Percentiles rank a stretch among this genome's conserved stretches.
phyloP scores from a whole-genome alignment of 2,329 filamentous ascomycete genomes.

The Claviceps arundinis region DNA sequence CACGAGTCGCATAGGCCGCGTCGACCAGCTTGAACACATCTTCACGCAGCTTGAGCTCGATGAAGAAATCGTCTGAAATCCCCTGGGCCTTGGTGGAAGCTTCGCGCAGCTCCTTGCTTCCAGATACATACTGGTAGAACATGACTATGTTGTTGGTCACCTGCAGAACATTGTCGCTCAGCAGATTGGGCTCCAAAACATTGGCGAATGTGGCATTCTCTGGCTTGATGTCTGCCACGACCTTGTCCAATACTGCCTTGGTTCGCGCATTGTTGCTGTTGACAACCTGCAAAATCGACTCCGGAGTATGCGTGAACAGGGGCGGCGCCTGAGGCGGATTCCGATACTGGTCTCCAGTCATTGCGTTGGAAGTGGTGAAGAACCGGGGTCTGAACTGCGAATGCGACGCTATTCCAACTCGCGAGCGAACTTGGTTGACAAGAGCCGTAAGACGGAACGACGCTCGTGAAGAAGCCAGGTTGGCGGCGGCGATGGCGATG shows the following conservation, averaged over 20 bases:
- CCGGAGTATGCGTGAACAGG: slow-evolving; percentile 61
- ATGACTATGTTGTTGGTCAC: slow-evolving; percentile 53
- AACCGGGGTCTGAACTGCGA: slow-evolving; percentile 15
- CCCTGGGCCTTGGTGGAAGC: slow-evolving; percentile 66
- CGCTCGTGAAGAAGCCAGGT: slow-evolving; percentile 53
- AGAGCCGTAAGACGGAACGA: slow-evolving; percentile 44
- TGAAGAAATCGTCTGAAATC: slow-evolving; percentile 61
- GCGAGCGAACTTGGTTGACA: slow-evolving; percentile 39
- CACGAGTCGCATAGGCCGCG: slow-evolving; percentile 37
- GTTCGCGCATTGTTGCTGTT: slow-evolving; percentile 51
- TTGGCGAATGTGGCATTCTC: slow-evolving; percentile 39
- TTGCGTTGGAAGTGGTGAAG: slow-evolving; percentile 36
- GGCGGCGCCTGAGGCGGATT: slow-evolving; percentile 68
- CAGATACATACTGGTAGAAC: slow-evolving; percentile 71
- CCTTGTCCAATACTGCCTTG: slow-evolving; percentile 50
- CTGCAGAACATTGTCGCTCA: slow-evolving; percentile 54
- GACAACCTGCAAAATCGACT: slow-evolving; percentile 53
- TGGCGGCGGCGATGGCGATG: slow-evolving; percentile 44
- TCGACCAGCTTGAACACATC: slow-evolving; percentile 61
- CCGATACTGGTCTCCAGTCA: slow-evolving; percentile 55
- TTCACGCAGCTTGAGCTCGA: slow-evolving; percentile 70
- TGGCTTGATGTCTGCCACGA: slow-evolving; percentile 47
- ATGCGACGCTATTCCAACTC: not conserved
- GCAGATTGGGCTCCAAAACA: slow-evolving; percentile 53
- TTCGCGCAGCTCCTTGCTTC: slow-evolving; percentile 53